phyloP scores from a whole-genome alignment of 108 stramenopile genomes.

The Ochromonas danica region DNA sequence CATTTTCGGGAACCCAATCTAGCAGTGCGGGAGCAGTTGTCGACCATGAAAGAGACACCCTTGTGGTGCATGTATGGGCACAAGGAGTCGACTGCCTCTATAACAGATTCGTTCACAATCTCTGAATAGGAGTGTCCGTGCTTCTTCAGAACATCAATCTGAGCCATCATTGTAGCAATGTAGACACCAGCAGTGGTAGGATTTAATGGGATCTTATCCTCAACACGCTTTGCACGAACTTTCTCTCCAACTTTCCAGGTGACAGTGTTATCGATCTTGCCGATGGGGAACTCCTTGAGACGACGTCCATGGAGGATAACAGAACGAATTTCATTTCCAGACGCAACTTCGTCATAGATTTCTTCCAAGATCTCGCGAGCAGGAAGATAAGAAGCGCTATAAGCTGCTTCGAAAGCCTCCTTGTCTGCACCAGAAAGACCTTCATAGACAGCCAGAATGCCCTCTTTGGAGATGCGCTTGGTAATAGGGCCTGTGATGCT shows the following conservation, averaged over 20 bases:
- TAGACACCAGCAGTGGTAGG: conserved; percentile 97
- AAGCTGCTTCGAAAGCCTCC: conserved; percentile 83
- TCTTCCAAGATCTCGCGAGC: conserved; percentile 97
- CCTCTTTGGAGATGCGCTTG: conserved; percentile 89
- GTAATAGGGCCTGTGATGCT: conserved; percentile 95
- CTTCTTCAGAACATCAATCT: conserved; percentile 93
- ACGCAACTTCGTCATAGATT: conserved; percentile 95
- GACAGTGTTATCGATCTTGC: conserved; percentile 96
- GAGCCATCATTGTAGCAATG: conserved; percentile 98
- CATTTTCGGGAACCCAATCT: conserved; percentile 95
- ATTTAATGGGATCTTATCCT: conserved; percentile 93
- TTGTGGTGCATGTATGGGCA: conserved; percentile 99
- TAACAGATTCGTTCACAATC: conserved; percentile 97
- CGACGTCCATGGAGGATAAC: conserved; percentile 95
- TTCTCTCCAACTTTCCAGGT: conserved; percentile 93
- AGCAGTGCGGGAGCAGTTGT: conserved; percentile 98
- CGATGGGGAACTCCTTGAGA: conserved; percentile 82
- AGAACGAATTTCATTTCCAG: conserved; percentile 93
- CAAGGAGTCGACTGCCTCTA: conserved; percentile 95
- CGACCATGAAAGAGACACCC: conserved; percentile 97
- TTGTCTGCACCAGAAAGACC: conserved; percentile 73
- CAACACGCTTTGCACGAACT: conserved; percentile 86
- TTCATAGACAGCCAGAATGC: conserved; percentile 94
- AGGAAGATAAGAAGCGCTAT: conserved; percentile 90
- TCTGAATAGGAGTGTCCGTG: conserved; percentile 96